Base-by-base conservation (phyloP, 2,329 filamentous ascomycete species). In the Trematosphaeria pertusa region DNA sequence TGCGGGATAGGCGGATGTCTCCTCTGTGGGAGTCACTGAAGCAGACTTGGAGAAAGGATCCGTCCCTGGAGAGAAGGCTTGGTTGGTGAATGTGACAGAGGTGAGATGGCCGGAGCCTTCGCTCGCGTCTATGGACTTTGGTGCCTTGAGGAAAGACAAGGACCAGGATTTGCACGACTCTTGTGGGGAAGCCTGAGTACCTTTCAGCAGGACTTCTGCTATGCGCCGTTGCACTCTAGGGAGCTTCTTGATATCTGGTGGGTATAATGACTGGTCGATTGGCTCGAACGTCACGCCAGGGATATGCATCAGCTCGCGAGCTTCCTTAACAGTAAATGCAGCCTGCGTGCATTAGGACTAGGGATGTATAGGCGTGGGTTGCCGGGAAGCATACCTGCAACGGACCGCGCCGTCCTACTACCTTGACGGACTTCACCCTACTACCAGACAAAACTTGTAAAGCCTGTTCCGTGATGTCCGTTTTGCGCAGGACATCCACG, bases 271-370 rank as follows among this genome's bases (percentile, higher is more conserved):
- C 48, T 75, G 71, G 43, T 89, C 81, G 20, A 93, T 78, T 1
- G 87, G 83, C 43, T 86, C 80, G 62, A 96, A 95, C 11, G 80
- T 81, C 8, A 95, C 87, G 0, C 76, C 77, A 0, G 84, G 81
- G 2, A 97, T 79, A 38, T 88, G 87, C 74, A 96, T 86, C 3
- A 99, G 76, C 72, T 99, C 94, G 26, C 94, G 85, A 12, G 91
- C 76, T 75, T 99, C 94, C 72, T 97, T 97, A 69, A 96, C 96
- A 0, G 93, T 97, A 62, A 96, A 97, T 1, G 94, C 86, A 18
- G 91, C 93, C 86, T 93, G 62, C n/a, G 63, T 5, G n/a, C 2
- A 21, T 19, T 63, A 24, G 62, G 52, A 19, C 11, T n/a, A 20
- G 22, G 14, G n/a, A 11, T 6, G 2, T 22, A 7, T 1, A 5